Percentiles rank a stretch among this genome's conserved stretches.
These are phyloP conservation scores for Paramecium tetraurelia DNA, from an alignment of 73 alveolate species.

Conservation along the genomic window DNA sequence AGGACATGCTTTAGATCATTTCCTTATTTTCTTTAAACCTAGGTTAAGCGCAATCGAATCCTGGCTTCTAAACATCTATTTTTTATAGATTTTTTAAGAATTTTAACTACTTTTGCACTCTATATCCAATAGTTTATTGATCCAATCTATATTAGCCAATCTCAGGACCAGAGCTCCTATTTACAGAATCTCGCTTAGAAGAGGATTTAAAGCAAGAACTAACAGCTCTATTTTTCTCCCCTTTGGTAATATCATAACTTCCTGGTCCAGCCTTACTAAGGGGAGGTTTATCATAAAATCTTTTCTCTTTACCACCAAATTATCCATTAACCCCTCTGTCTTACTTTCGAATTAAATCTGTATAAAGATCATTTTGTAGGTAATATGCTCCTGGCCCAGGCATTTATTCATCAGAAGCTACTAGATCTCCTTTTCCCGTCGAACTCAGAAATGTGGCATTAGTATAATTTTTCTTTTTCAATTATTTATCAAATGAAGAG, in stretches of 20 bases:
- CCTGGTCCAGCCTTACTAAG: conserved; percentile 36
- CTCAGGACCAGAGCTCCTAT: background rate
- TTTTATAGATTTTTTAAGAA: conserved; percentile 1
- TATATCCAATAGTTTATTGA: background rate
- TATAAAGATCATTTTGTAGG: background rate
- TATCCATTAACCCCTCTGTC: background rate
- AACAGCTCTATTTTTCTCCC: background rate
- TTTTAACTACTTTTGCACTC: background rate
- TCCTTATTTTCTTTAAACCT: background rate
- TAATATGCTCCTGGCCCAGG: conserved; percentile 29
- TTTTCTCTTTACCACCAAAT: background rate
- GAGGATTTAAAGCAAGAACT: conserved; percentile 16
- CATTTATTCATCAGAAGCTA: background rate
- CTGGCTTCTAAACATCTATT: conserved; percentile 33
- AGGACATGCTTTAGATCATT: background rate
- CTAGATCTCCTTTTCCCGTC: background rate
- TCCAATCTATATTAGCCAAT: conserved; percentile 28
- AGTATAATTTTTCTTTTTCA: background rate
- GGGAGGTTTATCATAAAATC: background rate
- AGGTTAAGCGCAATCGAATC: conserved; percentile 6
- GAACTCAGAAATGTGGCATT: conserved; percentile 42
- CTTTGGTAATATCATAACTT: background rate
- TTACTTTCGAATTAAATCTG: background rate
- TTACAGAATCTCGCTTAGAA: background rate
- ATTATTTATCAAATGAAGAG: background rate